Evolutionary conservation across 179 eudicot species (phyloP).

Genomic region (Kewa caespitosa): DNA sequence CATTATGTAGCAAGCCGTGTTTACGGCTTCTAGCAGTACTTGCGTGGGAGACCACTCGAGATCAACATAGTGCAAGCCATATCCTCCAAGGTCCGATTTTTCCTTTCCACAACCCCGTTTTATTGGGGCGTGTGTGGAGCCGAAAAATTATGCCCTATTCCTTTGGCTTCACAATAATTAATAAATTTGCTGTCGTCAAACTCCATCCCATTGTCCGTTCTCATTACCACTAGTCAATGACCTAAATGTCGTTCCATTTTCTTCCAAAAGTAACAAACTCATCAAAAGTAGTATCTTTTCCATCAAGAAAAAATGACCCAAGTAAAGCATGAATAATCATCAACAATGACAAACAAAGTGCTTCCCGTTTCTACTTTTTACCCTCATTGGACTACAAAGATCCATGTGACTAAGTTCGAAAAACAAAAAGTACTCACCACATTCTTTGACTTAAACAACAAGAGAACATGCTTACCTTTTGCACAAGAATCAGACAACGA

Average conservation of each 20-base stretch:
- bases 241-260: neutral
- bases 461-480: neutral
- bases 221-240: neutral
- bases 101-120: neutral
- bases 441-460: neutral
- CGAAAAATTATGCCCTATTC: neutral
- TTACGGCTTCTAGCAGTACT: neutral
- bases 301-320: neutral
- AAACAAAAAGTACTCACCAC: neutral
- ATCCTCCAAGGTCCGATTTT: neutral
- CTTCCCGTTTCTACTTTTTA: neutral
- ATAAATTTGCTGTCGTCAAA: neutral
- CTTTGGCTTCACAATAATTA: neutral
- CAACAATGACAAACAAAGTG: neutral
- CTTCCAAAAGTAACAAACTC: neutral
- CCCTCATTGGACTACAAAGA: neutral
- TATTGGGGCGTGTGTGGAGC: neutral
- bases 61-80: neutral
- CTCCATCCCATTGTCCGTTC: neutral
- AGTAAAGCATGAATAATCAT: neutral
- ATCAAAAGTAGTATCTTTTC: neutral
- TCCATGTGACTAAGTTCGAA: neutral
- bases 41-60: neutral
- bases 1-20: neutral
- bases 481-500: neutral